Conservation (phyloP, 2,329 filamentous ascomycete genomes). For the Niveomyces coronatus region DNA sequence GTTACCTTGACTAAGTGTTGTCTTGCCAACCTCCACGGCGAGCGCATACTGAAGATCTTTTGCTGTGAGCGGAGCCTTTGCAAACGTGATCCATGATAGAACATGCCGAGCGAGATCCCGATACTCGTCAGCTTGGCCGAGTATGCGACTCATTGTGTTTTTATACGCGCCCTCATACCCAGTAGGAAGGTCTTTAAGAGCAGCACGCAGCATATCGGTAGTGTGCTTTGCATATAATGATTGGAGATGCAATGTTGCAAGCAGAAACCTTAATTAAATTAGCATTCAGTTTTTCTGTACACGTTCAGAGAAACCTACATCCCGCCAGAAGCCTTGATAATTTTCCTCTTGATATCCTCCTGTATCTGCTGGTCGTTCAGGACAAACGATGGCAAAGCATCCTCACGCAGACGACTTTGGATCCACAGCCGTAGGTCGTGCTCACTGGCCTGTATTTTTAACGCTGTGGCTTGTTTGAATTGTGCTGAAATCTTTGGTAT, state of each 20-base stretch:
- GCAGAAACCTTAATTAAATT: slow-evolving; percentile 6
- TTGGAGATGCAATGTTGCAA: slow-evolving; percentile 7
- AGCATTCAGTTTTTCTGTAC: background rate
- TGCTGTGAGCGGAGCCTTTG: slow-evolving; percentile 21
- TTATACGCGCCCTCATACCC: slow-evolving; percentile 30
- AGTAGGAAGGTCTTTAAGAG: slow-evolving; percentile 14
- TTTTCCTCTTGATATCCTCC: slow-evolving; percentile 8
- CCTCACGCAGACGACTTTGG: background rate
- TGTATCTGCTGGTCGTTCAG: slow-evolving; percentile 5
- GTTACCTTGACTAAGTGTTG: slow-evolving; percentile 23
- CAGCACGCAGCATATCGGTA: slow-evolving; percentile 19
- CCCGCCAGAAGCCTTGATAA: slow-evolving; percentile 4
- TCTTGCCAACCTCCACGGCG: slow-evolving; percentile 19
- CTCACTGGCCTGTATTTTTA: slow-evolving; percentile 13
- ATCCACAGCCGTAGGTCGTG: slow-evolving; percentile 13
- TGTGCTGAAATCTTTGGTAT: slow-evolving; percentile 10
- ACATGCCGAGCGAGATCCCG: slow-evolving; percentile 22
- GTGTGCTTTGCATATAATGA: slow-evolving; percentile 11
- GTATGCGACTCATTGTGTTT: slow-evolving; percentile 29
- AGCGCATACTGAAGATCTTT: slow-evolving; percentile 30
- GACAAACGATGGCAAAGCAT: slow-evolving; percentile 7
- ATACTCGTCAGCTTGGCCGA: slow-evolving; percentile 21
- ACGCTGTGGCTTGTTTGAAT: background rate
- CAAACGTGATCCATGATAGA: slow-evolving; percentile 28
- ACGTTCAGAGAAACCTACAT: slow-evolving; percentile 4